These are phyloP conservation scores for Cystofilobasidium ferigula DNA, from an alignment of 768 basidiomycete species.

Conservation along the genomic window DNA sequence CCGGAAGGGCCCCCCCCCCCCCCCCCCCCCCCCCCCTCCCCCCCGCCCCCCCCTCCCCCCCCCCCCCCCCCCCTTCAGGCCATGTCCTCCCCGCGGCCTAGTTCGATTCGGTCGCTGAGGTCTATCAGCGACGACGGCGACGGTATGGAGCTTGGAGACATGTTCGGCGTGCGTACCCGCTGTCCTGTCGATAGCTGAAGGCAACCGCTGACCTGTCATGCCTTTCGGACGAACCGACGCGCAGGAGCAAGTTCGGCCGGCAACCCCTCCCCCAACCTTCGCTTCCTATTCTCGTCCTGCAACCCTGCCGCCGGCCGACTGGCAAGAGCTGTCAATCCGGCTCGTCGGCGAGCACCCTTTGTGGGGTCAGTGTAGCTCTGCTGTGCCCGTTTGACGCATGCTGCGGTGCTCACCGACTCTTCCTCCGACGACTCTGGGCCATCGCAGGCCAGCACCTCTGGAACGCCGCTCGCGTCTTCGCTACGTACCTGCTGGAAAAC, in stretches of 20 bases:
- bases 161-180: conserved; percentile 30
- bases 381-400: conserved; percentile 55
- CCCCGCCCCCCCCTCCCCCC: too few species aligned
- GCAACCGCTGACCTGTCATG: too few species aligned
- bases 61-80: too few species aligned
- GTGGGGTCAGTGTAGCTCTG: conserved; percentile 8
- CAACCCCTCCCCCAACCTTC: conserved; percentile 30
- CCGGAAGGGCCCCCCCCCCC: too few species aligned
- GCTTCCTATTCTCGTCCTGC: conserved; percentile 27
- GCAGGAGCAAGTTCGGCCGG: conserved; percentile 31
- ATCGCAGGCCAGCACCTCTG: conserved; percentile 42
- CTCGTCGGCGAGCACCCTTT: conserved; percentile 51
- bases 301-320: conserved; percentile 1
- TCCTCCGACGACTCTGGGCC: conserved; percentile 61
- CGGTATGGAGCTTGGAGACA: conserved; percentile 24
- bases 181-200: not conserved
- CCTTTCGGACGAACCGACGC: not conserved
- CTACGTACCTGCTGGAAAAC: conserved; percentile 34
- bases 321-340: conserved; percentile 49
- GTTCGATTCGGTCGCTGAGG: conserved; percentile 47
- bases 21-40: too few species aligned
- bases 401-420: conserved; percentile 47
- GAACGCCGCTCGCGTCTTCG: conserved; percentile 33
- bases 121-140: conserved; percentile 33
- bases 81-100: conserved; percentile 54